Evolutionary conservation across 345 rosid genomes (phyloP).

Genomic region (Murraya koenigii): DNA sequence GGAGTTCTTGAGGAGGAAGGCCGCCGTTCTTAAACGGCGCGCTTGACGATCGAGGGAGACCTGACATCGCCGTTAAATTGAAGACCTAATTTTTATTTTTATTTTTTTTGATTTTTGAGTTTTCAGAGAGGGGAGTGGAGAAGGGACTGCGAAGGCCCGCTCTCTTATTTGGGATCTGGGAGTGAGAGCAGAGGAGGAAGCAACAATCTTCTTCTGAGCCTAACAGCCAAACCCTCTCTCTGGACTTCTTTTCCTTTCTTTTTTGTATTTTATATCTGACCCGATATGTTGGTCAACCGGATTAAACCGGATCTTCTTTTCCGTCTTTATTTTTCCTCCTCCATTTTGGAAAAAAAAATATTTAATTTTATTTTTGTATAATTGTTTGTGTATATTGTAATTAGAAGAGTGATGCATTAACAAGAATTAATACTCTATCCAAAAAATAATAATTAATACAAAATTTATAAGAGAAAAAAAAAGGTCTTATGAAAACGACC

Average conservation of each 20-base stretch:
- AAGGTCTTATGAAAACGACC: no score
- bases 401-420: no score
- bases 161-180: slow-evolving; percentile 12
- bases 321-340: neutral
- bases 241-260: neutral
- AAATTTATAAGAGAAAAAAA: no score
- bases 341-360: neutral
- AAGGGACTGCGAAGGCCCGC: slow-evolving; percentile 15
- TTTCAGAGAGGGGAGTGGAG: neutral
- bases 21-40: slow-evolving; percentile 76
- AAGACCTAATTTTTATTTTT: neutral
- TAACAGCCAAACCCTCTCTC: neutral
- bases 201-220: neutral
- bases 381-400: neutral
- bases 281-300: slow-evolving; percentile 1
- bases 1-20: slow-evolving; percentile 94
- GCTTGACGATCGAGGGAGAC: slow-evolving; percentile 68
- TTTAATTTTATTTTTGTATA: no score
- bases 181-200: slow-evolving; percentile 11
- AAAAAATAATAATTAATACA: no score
- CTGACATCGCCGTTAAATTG: slow-evolving; percentile 47
- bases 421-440: no score
- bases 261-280: neutral
- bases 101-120: neutral
- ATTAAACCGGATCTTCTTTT: neutral